These are phyloP conservation scores for Pythium coloratum DNA, from an alignment of 352 stramenopile genomes.

Conservation along the genomic window DNA sequence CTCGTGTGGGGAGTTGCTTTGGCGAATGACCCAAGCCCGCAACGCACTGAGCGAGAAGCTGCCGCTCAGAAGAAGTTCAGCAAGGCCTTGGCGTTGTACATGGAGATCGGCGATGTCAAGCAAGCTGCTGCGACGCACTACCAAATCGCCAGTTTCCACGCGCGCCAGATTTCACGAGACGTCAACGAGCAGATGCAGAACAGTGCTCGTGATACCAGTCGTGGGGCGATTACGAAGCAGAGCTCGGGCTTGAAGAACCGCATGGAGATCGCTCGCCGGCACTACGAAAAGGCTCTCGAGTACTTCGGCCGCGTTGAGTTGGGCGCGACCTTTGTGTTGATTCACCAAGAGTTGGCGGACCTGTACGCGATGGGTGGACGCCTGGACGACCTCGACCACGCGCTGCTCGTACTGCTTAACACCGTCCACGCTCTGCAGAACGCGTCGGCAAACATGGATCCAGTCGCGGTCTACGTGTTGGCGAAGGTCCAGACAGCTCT, in stretches of 20 bases:
- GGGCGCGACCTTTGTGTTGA: constrained; percentile 79
- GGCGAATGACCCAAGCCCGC: constrained; percentile 24
- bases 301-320: constrained; percentile 77
- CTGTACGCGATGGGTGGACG: constrained; percentile 67
- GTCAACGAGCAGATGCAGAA: constrained; percentile 25
- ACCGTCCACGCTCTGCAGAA: constrained; percentile 66
- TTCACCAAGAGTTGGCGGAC: constrained; percentile 79
- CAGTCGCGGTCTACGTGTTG: constrained; percentile 45
- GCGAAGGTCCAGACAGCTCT: constrained; percentile 58
- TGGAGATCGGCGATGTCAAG: constrained; percentile 66
- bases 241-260: constrained; percentile 44
- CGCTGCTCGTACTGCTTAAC: constrained; percentile 72
- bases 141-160: constrained; percentile 82
- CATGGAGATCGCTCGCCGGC: constrained; percentile 80
- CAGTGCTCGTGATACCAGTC: not conserved
- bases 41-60: constrained; percentile 41
- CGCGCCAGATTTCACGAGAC: constrained; percentile 48
- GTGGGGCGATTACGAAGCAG: constrained; percentile 5
- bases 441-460: constrained; percentile 34
- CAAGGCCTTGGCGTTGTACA: constrained; percentile 73
- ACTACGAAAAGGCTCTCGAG: constrained; percentile 81
- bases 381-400: constrained; percentile 76
- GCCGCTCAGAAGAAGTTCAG: constrained; percentile 64
- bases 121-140: constrained; percentile 82
- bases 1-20: constrained; percentile 79